phyloP scores from a whole-genome alignment of 345 rosid species.

The Carallia brachiata region DNA sequence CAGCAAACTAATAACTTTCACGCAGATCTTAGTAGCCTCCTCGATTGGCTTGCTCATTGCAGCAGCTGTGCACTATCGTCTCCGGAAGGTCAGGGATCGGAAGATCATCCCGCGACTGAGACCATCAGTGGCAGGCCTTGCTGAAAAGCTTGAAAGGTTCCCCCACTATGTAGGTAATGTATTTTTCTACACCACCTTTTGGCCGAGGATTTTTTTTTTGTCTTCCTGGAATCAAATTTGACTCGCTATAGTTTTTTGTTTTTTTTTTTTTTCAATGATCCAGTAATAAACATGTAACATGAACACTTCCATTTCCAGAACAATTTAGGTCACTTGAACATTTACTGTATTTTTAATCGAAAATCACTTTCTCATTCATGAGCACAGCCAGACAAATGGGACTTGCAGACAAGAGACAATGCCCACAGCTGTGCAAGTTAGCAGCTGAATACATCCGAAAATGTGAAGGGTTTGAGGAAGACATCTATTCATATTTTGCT shows the following conservation, averaged over 20 bases:
- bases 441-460: constrained; percentile 58
- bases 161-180: constrained; percentile 69
- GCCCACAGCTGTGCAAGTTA: constrained; percentile 63
- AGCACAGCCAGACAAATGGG: constrained; percentile 84
- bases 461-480: constrained; percentile 56
- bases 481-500: constrained; percentile 47
- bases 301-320: too few species aligned
- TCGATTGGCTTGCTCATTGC: constrained; percentile 66
- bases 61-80: constrained; percentile 53
- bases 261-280: neutral
- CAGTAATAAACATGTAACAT: too few species aligned
- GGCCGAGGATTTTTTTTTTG: neutral
- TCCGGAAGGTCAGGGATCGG: constrained; percentile 44
- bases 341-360: neutral
- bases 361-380: neutral
- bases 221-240: too few species aligned
- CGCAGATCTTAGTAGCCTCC: constrained; percentile 62
- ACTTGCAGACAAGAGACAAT: constrained; percentile 58
- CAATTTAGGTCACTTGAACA: too few species aligned
- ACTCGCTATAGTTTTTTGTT: too few species aligned
- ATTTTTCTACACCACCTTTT: neutral
- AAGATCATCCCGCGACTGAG: constrained; percentile 63
- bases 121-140: constrained; percentile 38
- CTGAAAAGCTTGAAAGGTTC: constrained; percentile 65
- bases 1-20: constrained; percentile 38